Evolutionary conservation across 805 yeast genomes (phyloP).

Genomic region (Ogataea saltuana): DNA sequence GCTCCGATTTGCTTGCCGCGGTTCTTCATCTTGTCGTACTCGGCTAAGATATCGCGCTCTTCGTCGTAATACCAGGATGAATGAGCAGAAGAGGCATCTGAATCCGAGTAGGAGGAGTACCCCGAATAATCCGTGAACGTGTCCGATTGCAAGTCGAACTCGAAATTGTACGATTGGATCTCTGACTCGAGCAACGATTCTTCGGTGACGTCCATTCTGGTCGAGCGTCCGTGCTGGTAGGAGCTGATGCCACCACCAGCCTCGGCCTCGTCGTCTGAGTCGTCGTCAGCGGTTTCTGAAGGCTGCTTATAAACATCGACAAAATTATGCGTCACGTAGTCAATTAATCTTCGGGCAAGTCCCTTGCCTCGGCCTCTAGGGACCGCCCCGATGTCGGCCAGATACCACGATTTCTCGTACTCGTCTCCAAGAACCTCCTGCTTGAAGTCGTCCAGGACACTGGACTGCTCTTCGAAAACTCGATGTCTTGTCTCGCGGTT

Average conservation of each 20-base stretch:
- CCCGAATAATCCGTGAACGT: slow-evolving; percentile 38
- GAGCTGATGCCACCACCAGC: slow-evolving; percentile 19
- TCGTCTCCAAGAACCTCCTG: slow-evolving; percentile 44
- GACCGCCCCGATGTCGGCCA: slow-evolving; percentile 58
- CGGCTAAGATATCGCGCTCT: slow-evolving; percentile 36
- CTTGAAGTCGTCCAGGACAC: slow-evolving; percentile 46
- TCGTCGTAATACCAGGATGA: slow-evolving; percentile 38
- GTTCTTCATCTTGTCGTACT: slow-evolving; percentile 33
- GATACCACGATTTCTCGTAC: slow-evolving; percentile 50
- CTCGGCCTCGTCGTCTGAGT: slow-evolving; percentile 20
- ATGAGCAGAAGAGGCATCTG: slow-evolving; percentile 36
- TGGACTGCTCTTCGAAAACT: slow-evolving; percentile 51
- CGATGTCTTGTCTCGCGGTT: slow-evolving; percentile 48
- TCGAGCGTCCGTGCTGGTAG: slow-evolving; percentile 14
- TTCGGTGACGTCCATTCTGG: slow-evolving; percentile 19
- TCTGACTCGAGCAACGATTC: slow-evolving; percentile 36
- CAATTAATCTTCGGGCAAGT: slow-evolving; percentile 51
- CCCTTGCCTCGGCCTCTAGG: slow-evolving; percentile 63
- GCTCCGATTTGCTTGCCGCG: slow-evolving; percentile 35
- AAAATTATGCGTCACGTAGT: slow-evolving; percentile 49
- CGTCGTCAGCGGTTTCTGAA: slow-evolving; percentile 18
- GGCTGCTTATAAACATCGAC: slow-evolving; percentile 35
- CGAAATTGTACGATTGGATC: slow-evolving; percentile 36
- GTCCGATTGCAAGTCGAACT: slow-evolving; percentile 36
- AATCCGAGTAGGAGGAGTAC: slow-evolving; percentile 32